Conservation (phyloP, 2,329 filamentous ascomycete genomes). For the Mycogone perniciosa region DNA sequence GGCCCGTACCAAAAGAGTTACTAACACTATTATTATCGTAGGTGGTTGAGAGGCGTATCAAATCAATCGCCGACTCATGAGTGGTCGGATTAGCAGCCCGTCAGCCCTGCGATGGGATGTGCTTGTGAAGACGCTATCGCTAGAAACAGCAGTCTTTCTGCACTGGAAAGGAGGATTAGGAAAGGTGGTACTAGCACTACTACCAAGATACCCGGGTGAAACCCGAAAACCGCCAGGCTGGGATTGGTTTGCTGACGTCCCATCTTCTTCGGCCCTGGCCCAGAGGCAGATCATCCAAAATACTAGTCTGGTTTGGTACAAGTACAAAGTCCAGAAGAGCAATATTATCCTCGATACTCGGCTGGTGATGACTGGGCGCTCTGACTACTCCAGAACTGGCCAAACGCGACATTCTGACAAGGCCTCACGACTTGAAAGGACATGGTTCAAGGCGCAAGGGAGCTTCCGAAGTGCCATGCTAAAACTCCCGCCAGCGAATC, state of each 20-base stretch:
- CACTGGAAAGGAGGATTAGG: background rate
- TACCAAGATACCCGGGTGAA: background rate
- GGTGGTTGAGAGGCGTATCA: background rate
- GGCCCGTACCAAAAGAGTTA: background rate
- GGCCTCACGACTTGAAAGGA: constrained; percentile 1
- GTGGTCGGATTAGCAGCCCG: background rate
- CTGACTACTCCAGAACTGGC: background rate
- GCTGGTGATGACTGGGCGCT: constrained; percentile 3
- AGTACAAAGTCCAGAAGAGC: background rate
- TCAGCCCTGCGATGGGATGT: background rate
- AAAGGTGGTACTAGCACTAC: background rate
- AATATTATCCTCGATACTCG: background rate
- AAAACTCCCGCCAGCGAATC: constrained; percentile 18
- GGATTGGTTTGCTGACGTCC: constrained; percentile 5
- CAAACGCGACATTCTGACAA: constrained; percentile 5
- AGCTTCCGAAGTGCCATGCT: constrained; percentile 20
- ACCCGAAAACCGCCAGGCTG: constrained; percentile 5
- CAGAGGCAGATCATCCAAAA: constrained; percentile 1
- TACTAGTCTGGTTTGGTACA: background rate
- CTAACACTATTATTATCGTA: background rate
- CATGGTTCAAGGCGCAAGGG: constrained; percentile 11
- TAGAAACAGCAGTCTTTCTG: background rate
- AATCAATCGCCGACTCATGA: background rate
- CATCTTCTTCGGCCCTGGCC: background rate
- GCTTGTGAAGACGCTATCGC: background rate